phyloP scores from a whole-genome alignment of 768 basidiomycete species.

The Naganishia randhawae region DNA sequence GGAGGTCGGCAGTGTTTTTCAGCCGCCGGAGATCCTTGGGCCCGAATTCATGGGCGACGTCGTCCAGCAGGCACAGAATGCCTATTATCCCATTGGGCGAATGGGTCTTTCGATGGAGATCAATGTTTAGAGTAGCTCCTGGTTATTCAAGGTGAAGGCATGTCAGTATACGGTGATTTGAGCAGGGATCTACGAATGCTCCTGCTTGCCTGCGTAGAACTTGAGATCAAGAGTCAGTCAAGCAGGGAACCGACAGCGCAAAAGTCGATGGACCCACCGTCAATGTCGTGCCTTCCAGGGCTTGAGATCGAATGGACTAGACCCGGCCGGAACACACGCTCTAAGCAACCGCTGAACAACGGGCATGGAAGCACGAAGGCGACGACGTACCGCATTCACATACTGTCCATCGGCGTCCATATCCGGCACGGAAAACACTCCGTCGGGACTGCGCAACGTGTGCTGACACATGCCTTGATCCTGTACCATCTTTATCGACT shows the following conservation, averaged over 20 bases:
- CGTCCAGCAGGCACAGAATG: slow-evolving; percentile 3
- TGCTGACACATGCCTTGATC: background rate
- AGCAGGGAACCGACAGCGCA: background rate
- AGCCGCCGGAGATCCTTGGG: background rate
- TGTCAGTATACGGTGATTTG: background rate
- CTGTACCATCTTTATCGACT: background rate
- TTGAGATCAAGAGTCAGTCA: background rate
- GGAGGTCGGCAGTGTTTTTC: background rate
- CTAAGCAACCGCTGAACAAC: background rate
- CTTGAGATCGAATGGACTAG: background rate
- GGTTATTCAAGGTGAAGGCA: background rate
- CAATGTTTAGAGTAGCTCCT: slow-evolving; percentile 1
- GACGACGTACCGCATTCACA: background rate
- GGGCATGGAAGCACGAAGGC: background rate
- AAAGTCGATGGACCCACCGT: background rate
- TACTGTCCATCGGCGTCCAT: background rate
- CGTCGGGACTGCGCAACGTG: background rate
- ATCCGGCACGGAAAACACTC: background rate
- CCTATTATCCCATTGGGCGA: background rate
- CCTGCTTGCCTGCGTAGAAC: slow-evolving; percentile 16
- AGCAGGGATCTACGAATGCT: background rate
- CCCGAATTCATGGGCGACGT: background rate
- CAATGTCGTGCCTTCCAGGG: background rate
- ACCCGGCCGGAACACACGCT: background rate
- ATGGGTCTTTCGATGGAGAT: background rate